A percentile compares a stretch with the other conserved stretches of the same genome.
Conservation (phyloP, 2,329 filamentous ascomycete species). For the Aspergillus amoenus region DNA sequence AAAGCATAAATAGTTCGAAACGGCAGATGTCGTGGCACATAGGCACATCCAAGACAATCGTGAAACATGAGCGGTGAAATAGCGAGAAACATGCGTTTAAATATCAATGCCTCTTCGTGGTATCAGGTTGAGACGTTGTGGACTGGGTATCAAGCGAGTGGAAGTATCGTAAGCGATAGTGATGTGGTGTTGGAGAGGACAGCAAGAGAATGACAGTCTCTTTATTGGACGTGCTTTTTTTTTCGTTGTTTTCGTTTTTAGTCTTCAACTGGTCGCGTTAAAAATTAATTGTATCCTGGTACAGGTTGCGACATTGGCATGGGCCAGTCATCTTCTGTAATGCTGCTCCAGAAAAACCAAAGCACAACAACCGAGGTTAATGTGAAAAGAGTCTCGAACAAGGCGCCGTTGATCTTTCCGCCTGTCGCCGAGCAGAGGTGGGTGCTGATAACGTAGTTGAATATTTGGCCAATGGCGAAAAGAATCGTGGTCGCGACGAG, state of each 20-base stretch:
- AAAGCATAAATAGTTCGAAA: not conserved
- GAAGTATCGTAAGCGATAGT: conserved; percentile 5
- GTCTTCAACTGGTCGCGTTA: not conserved
- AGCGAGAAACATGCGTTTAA: not conserved
- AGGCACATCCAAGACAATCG: conserved; percentile 11
- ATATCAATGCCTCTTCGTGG: not conserved
- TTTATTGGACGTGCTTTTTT: not conserved
- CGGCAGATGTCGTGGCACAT: conserved; percentile 9
- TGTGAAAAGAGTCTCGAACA: conserved; percentile 94
- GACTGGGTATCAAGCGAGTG: conserved; percentile 7
- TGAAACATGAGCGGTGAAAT: conserved; percentile 1
- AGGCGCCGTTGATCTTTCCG: conserved; percentile 85
- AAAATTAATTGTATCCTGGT: conserved; percentile 30
- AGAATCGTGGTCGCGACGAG: conserved; percentile 71
- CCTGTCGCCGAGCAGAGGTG: conserved; percentile 82
- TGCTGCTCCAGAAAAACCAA: conserved; percentile 98
- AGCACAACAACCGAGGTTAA: conserved; percentile 76
- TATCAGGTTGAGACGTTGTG: not conserved
- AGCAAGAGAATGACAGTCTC: not conserved
- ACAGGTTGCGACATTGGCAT: conserved; percentile 41
- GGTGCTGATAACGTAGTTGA: conserved; percentile 90
- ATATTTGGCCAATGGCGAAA: conserved; percentile 90
- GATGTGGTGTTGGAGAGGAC: not conserved
- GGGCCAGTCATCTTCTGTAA: conserved; percentile 98
- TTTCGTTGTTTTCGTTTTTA: not conserved